Evolutionary conservation across 202 grass and related monocot species (phyloP), one percentile per base, ranked within the genome.

Genomic region (Schoenoplectus triqueter): DNA sequence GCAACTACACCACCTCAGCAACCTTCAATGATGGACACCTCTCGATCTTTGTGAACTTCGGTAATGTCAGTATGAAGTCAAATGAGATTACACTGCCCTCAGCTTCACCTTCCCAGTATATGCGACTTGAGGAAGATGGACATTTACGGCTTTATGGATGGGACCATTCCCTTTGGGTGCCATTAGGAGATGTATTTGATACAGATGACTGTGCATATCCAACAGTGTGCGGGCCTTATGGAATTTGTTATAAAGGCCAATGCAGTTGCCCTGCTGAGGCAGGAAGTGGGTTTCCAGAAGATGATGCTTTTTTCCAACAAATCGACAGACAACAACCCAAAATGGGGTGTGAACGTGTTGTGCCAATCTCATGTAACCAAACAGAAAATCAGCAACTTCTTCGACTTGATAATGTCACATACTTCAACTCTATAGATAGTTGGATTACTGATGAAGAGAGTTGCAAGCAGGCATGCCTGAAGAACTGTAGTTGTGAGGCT

Each of bases 401-500:
- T 21, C 56, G 66, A 61, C 85, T 91, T 76, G 52, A 84, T 57
- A 78, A 92, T 75, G 88, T 90, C 72, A 88, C 87, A 6, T 92
- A 94, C 69, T 98, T 95, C 83, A 89, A 47, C 85, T 92, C 84
- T 86, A 73, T 78, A 82, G 1, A 92, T 11, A 84, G 80, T 83
- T 83, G 82, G 85, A 45, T 73, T 46, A 93, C 88, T 0, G 39
- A 89, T 47, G 88, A 94, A 88, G 87, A 89, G 80, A 91, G 88
- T 55, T 98, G 93, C 90, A 92, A 84, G 87, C 69, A 87, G 52
- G 75, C 88, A 67, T 98, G 93, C 60, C 57, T 94, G 79, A 95
- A 88, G 78, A 83, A 87, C 6, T 98, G 90, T 75, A 88, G 88
- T 65, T 98, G 96, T 84, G 90, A 91, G 80, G 96, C 87, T 18